Base-by-base conservation (phyloP, 306 rosid genomes). In the Acacia confusa region DNA sequence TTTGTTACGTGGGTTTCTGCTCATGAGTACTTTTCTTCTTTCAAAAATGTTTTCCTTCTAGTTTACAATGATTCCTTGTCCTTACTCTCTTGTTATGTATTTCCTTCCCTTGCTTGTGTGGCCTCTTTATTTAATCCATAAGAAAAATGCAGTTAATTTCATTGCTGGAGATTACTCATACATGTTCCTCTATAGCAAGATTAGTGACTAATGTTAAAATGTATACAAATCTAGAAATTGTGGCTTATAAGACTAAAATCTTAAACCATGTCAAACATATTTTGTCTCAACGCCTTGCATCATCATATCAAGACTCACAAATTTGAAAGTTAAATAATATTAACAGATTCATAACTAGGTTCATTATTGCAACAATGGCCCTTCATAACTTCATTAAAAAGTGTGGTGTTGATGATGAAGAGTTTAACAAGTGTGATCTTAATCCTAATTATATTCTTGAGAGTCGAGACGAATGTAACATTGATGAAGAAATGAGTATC, bases 321-420 rank as follows among this genome's bases (percentile, higher is more conserved):
- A 69, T 86, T 78, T 36, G 19, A 13, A 61, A 61, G 68, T 28
- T 61, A 36, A 61, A 61, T 14, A 61, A 61, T 84, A 85, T 83
- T 86, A 69, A 67, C 87, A 93, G 97, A 69, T 72, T 80, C 82
- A 63, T 88, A 6, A 73, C 81, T 53, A 97, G 93, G 45, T n/a
- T 85, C 72, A 27, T 93, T 82, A n/a, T n/a, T n/a, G n/a, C n/a
- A n/a, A n/a, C n/a, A n/a, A n/a, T n/a, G n/a, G n/a, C n/a, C n/a
- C n/a, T n/a, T n/a, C n/a, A n/a, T n/a, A n/a, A n/a, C n/a, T n/a
- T n/a, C n/a, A n/a, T n/a, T n/a, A n/a, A n/a, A n/a, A n/a, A n/a
- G n/a, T n/a, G n/a, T n/a, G n/a, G n/a, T n/a, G n/a, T n/a, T n/a
- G n/a, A n/a, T n/a, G n/a, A n/a, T n/a, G n/a, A n/a, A n/a, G n/a